These are phyloP conservation scores for Cryptococcus deneoformans DNA, from an alignment of 1,284 basidiomycete genomes.

Conservation along the genomic window DNA sequence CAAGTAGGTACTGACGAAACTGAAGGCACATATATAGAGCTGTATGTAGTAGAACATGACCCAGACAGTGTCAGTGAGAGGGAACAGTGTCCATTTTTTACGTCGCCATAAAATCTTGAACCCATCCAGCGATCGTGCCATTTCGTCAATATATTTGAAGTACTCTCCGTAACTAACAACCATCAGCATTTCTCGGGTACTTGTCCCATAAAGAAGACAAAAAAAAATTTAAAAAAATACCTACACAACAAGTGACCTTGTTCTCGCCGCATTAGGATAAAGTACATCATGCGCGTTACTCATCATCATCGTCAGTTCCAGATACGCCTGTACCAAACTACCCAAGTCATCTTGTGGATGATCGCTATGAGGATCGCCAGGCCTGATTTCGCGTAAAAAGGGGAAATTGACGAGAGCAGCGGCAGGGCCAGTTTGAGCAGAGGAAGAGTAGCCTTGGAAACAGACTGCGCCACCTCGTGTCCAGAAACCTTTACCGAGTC, in stretches of 20 bases:
- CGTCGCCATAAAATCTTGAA: slow-evolving; percentile 45
- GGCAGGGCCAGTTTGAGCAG: slow-evolving; percentile 44
- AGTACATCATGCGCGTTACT: slow-evolving; percentile 49
- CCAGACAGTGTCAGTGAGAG: slow-evolving; percentile 41
- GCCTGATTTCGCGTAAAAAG: slow-evolving; percentile 32
- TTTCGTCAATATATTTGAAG: slow-evolving; percentile 49
- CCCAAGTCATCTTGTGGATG: slow-evolving; percentile 42
- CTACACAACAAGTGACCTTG: slow-evolving; percentile 41
- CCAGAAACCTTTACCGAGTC: slow-evolving; percentile 50
- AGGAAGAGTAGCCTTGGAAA: slow-evolving; percentile 47
- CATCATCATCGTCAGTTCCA: slow-evolving; percentile 50
- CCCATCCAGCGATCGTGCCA: slow-evolving; percentile 43
- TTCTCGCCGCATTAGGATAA: slow-evolving; percentile 45
- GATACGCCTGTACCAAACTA: slow-evolving; percentile 44
- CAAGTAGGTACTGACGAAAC: slow-evolving; percentile 36
- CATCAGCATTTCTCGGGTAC: background rate
- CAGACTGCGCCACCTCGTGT: slow-evolving; percentile 47
- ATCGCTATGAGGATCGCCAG: slow-evolving; percentile 7
- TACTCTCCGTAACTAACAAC: slow-evolving; percentile 36
- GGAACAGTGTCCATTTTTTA: slow-evolving; percentile 43
- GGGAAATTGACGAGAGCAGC: slow-evolving; percentile 46
- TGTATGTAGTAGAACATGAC: slow-evolving; percentile 45
- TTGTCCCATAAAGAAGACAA: background rate
- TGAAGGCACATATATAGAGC: slow-evolving; percentile 49
- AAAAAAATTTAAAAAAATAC: slow-evolving; percentile 1